Evolutionary conservation across 2,329 filamentous ascomycete genomes (phyloP), one percentile per base, ranked within the genome.

Genomic region (Monilinia aucupariae): DNA sequence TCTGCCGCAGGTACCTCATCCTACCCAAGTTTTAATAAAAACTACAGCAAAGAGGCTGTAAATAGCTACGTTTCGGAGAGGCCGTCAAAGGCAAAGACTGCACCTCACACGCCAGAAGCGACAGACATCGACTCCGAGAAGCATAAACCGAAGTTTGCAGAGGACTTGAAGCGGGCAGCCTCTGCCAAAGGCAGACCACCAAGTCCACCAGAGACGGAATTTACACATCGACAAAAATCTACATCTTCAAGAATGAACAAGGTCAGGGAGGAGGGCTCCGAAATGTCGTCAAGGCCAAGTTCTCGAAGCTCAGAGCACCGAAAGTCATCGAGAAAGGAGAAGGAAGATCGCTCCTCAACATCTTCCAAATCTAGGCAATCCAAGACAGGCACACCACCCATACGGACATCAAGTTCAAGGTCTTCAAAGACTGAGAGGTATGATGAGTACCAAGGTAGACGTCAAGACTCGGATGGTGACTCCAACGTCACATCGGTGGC

Each of bases 1-100:
- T 73, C 71, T 60, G 68, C 72, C 13, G 69, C 71, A 50, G 72
- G 71, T 32, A 64, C 71, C 22, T 68, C 67, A 4, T 74, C 72
- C 17, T 96, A 96, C 73, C 91, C 92, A 1, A 82, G 82, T 13
- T 91, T 96, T 76, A 94, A 90, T 77, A 97, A 96, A 77, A 89
- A 89, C 15, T 91, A 96, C 75, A 96, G 91, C 80, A 94, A 92
- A 75, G 93, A 97, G 77, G 85, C 86, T 51, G 84, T 96, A 61
- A 81, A 85, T 67, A 87, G 85, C 72, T 59, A 68, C 53, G 58
- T 52, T 17, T 53, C 58, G 5, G 66, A 37, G 43, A 47, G 59
- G 13, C 66, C 70, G 25, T 53, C 66, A 34, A 67, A 69, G 49
- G 63, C 64, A 10, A 69, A 67, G 45, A 62, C 66, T 43, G 65